These are phyloP conservation scores for Pythium dissotocum DNA, from an alignment of 352 stramenopile species.

Conservation along the genomic window DNA sequence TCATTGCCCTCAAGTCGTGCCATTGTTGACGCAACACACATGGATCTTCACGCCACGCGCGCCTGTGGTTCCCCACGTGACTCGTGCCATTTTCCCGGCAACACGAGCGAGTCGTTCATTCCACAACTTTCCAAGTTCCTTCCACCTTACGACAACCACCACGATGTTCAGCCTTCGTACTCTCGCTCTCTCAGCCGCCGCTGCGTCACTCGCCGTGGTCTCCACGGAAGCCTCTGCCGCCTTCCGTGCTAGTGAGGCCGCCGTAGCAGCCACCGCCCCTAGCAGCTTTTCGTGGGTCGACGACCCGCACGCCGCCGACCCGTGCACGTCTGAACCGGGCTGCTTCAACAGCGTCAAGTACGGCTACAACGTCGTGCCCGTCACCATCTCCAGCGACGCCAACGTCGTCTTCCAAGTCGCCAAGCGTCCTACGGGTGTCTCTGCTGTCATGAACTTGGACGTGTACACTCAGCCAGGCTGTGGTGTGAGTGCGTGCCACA, in stretches of 20 bases:
- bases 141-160: not conserved
- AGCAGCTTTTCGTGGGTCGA: conserved; percentile 41
- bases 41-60: not conserved
- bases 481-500: conserved; percentile 43
- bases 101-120: conserved; percentile 1
- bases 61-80: not conserved
- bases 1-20: not conserved
- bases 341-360: conserved; percentile 59
- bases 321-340: conserved; percentile 34
- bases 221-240: not conserved
- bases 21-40: not conserved
- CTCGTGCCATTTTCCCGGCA: not conserved
- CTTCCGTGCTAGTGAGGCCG: conserved; percentile 5
- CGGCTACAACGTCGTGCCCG: conserved; percentile 47
- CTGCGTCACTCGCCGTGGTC: not conserved
- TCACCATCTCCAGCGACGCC: conserved; percentile 40
- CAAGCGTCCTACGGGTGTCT: conserved; percentile 35
- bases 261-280: conserved; percentile 1
- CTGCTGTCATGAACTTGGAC: conserved; percentile 45
- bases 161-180: conserved; percentile 8
- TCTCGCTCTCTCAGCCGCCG: not conserved
- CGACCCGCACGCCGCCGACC: conserved; percentile 44
- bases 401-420: conserved; percentile 46
- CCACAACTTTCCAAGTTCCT: conserved; percentile 8
- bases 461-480: conserved; percentile 56